Percentiles rank a stretch among this genome's conserved stretches.
Conservation (phyloP, 768 basidiomycete species). For the Mycena vulgaris region DNA sequence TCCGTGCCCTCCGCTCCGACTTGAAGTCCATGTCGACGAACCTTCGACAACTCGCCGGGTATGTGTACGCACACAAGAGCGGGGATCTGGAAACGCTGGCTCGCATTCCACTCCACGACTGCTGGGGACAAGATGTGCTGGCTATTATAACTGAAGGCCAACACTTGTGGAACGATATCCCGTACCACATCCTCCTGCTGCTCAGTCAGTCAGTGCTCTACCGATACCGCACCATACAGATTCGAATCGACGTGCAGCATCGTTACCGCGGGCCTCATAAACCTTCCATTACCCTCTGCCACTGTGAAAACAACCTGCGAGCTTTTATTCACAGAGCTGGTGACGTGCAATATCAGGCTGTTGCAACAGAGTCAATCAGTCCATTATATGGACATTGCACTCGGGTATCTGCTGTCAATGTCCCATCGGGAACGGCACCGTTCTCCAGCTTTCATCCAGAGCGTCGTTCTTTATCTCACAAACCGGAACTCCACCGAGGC, state of each 20-base stretch:
- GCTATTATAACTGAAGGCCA: not conserved
- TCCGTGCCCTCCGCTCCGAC: not conserved
- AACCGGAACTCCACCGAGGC: not conserved
- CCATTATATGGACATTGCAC: slow-evolving; percentile 5
- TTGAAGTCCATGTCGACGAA: not conserved
- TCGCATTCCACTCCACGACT: not conserved
- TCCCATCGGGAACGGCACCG: not conserved
- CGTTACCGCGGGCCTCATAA: not conserved
- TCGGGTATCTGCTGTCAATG: not conserved
- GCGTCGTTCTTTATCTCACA: not conserved
- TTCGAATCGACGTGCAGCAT: slow-evolving; percentile 9
- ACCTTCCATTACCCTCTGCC: not conserved
- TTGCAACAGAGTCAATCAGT: not conserved
- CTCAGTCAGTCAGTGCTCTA: not conserved
- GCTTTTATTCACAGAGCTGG: not conserved
- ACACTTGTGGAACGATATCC: not conserved
- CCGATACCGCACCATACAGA: not conserved
- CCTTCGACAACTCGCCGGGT: not conserved
- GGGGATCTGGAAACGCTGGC: not conserved
- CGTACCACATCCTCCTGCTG: not conserved
- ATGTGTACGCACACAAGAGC: not conserved
- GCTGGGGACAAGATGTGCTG: not conserved
- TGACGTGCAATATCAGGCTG: not conserved
- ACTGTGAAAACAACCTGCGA: not conserved
- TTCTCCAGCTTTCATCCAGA: not conserved